Evolutionary conservation across 2,329 filamentous ascomycete genomes (phyloP).

Genomic region (Venturia effusa): DNA sequence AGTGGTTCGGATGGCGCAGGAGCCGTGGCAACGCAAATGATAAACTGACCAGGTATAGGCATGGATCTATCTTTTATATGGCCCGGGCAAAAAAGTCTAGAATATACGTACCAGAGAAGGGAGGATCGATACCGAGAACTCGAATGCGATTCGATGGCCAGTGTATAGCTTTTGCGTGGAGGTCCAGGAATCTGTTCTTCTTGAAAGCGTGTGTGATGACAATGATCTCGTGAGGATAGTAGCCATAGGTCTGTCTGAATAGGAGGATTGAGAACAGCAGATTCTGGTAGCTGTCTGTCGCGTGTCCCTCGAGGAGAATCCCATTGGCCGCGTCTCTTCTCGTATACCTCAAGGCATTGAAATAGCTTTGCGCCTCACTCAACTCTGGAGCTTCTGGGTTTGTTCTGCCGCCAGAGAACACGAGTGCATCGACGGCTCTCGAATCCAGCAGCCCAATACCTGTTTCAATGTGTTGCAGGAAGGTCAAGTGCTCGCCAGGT

Average conservation of each 20-base stretch:
- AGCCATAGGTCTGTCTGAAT: slow-evolving; percentile 30
- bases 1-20: neutral
- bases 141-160: slow-evolving; percentile 31
- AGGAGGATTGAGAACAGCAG: slow-evolving; percentile 63
- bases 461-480: slow-evolving; percentile 50
- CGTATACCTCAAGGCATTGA: slow-evolving; percentile 17
- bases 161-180: slow-evolving; percentile 29
- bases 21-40: neutral
- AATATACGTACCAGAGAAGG: slow-evolving; percentile 22
- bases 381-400: slow-evolving; percentile 15
- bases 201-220: slow-evolving; percentile 40
- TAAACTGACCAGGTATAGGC: neutral
- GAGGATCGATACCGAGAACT: slow-evolving; percentile 35
- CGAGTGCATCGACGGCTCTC: slow-evolving; percentile 25
- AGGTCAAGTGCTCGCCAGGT: slow-evolving; percentile 65
- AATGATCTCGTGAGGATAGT: slow-evolving; percentile 30
- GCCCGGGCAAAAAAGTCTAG: neutral
- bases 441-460: neutral
- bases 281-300: slow-evolving; percentile 81
- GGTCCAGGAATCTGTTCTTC: slow-evolving; percentile 27
- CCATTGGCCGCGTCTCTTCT: slow-evolving; percentile 21
- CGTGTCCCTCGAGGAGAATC: slow-evolving; percentile 55
- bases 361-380: slow-evolving; percentile 27
- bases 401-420: slow-evolving; percentile 59
- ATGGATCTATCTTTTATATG: neutral